Evolutionary conservation across 2,329 filamentous ascomycete genomes (phyloP).

Genomic region (Colletotrichum neosansevieriae): DNA sequence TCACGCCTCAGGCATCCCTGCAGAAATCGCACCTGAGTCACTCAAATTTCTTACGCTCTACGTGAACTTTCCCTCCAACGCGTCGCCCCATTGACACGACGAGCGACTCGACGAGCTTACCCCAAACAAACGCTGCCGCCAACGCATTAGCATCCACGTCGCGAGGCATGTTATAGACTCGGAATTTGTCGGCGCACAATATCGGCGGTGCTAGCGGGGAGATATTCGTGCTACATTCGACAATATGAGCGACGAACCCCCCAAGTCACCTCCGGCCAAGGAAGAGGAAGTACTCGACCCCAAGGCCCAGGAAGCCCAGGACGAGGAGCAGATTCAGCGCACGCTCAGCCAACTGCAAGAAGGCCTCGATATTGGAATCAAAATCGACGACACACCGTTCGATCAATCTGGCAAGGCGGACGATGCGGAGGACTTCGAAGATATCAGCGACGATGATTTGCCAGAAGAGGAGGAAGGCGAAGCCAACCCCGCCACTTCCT

Average conservation of each 20-base stretch:
- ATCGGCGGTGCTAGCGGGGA: conserved; percentile 37
- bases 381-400: conserved; percentile 62
- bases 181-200: conserved; percentile 31
- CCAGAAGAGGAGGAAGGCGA: conserved; percentile 80
- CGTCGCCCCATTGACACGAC: conserved; percentile 39
- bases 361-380: conserved; percentile 52
- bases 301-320: conserved; percentile 60
- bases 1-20: conserved; percentile 40
- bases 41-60: conserved; percentile 40
- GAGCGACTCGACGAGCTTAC: conserved; percentile 35
- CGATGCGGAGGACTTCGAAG: conserved; percentile 90
- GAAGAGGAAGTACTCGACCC: conserved; percentile 58
- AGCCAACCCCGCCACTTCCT: conserved; percentile 54
- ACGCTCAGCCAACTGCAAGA: conserved; percentile 58
- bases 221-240: conserved; percentile 30
- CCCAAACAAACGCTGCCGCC: conserved; percentile 22
- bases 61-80: conserved; percentile 42
- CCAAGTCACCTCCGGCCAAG: conserved; percentile 43
- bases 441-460: conserved; percentile 92
- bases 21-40: conserved; percentile 41
- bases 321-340: conserved; percentile 61
- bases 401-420: conserved; percentile 85
- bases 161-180: conserved; percentile 38
- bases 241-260: conserved; percentile 37
- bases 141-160: conserved; percentile 28